A percentile compares a stretch with the other conserved stretches of the same genome.
phyloP scores from a whole-genome alignment of 2,329 filamentous ascomycete species.

The Aspergillus calidoustus region DNA sequence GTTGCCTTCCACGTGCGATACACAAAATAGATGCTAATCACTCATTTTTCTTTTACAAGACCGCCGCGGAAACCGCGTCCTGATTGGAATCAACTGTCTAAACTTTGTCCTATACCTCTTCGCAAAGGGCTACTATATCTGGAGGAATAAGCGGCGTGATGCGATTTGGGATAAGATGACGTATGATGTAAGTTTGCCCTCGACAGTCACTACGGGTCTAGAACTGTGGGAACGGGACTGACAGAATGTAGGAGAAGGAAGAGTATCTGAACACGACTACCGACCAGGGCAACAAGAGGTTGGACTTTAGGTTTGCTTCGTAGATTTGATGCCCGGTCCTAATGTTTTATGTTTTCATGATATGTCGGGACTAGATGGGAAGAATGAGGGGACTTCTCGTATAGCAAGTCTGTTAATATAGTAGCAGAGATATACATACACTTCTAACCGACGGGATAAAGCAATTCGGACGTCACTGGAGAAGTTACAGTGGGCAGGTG shows the following conservation, averaged over 20 bases:
- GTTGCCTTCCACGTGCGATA: not conserved
- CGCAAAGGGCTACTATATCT: constrained; percentile 36
- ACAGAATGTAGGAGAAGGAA: constrained; percentile 46
- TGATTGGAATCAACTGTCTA: constrained; percentile 54
- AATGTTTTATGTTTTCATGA: too few relatives aligned
- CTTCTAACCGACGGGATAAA: too few relatives aligned
- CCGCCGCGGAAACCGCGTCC: constrained; percentile 55
- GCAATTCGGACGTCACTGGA: too few relatives aligned
- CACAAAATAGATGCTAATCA: too few relatives aligned
- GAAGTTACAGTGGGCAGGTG: too few relatives aligned
- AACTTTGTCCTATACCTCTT: constrained; percentile 56
- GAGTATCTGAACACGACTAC: constrained; percentile 55
- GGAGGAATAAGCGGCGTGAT: constrained; percentile 39
- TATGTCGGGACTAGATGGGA: too few relatives aligned
- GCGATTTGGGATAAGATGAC: constrained; percentile 51
- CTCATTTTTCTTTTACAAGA: constrained; percentile 26
- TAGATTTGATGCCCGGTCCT: not conserved
- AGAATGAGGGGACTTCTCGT: too few relatives aligned
- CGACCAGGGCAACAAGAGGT: constrained; percentile 59
- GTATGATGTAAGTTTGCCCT: constrained; percentile 25
- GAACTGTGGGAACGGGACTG: not conserved
- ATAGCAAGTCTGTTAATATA: too few relatives aligned
- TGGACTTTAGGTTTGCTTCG: constrained; percentile 57
- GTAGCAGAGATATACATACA: too few relatives aligned
- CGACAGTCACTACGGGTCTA: not conserved